A percentile compares a stretch with the other conserved stretches of the same genome.
These are phyloP conservation scores for Flammula alnicola DNA, from an alignment of 1,284 basidiomycete genomes.

Conservation along the genomic window DNA sequence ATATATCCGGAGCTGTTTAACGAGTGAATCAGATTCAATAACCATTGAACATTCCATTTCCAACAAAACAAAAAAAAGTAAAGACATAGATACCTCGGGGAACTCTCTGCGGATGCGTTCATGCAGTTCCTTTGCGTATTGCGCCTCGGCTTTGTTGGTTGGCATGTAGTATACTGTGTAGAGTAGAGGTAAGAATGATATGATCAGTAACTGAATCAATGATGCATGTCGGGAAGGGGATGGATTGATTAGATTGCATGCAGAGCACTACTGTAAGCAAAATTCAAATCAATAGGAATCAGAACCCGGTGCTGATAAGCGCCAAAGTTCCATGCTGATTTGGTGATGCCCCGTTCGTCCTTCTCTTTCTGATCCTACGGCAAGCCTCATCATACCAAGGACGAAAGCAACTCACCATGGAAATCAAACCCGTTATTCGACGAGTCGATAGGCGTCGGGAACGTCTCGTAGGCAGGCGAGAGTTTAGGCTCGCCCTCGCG, in stretches of 20 bases:
- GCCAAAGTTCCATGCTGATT: no score
- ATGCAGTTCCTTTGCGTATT: constrained; percentile 64
- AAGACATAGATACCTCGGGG: constrained; percentile 56
- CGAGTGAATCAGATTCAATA: background rate
- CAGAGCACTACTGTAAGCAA: no score
- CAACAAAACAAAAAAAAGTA: background rate
- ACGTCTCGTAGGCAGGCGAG: constrained; percentile 55
- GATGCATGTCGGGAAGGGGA: constrained; percentile 5
- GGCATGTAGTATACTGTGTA: constrained; percentile 67
- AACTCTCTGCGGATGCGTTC: constrained; percentile 70
- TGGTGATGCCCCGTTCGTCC: no score
- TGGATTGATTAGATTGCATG: no score
- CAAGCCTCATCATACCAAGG: background rate
- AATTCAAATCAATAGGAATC: no score
- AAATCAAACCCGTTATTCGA: constrained; percentile 70
- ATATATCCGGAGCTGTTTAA: constrained; percentile 61
- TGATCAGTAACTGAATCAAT: constrained; percentile 1
- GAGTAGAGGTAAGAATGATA: background rate
- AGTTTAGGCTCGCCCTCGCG: no score
- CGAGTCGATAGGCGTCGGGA: constrained; percentile 55
- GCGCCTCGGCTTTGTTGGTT: constrained; percentile 45
- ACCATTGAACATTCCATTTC: no score
- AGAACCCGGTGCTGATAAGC: no score
- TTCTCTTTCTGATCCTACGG: background rate
- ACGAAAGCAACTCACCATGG: constrained; percentile 50